Evolutionary conservation across 805 yeast genomes (phyloP), one percentile per base, ranked within the genome.

Genomic region (Myxozyma kluyveri): DNA sequence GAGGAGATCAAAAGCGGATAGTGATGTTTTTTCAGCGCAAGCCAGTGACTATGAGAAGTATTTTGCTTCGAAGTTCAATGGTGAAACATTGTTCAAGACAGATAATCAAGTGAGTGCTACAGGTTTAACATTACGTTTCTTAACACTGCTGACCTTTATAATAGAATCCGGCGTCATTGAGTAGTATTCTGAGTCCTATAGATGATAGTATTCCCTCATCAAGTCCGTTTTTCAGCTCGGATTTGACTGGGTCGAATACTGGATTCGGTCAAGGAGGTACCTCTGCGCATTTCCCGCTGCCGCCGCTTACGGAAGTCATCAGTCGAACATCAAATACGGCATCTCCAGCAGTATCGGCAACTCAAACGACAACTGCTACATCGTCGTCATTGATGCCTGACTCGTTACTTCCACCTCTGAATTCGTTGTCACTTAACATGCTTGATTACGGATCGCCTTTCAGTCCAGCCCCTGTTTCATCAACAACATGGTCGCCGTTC

Each of bases 371-470:
- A 35, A 22, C 19, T 22, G 35, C 12, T 31, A n/a, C 12, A n/a
- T 22, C 27, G n/a, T 17, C 36, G 14, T 26, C 45, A 17, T 9
- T 18, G 10, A 4, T 21, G 19, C 21, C 45, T 9, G 53, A 49
- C 1, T 18, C 48, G 35, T 31, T 49, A 12, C 29, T 49, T 18
- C 44, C 53, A 4, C 41, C 53, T 9, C 35, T 50, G 21, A 18
- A 18, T 17, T 40, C 41, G 14, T 24, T 50, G 7, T 22, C 44
- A 6, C 31, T 47, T 9, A 24, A 27, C n/a, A 5, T 31, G 12
- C 26, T 47, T 18, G 56, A 47, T 24, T 47, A 14, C 39, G 36
- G 37, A 4, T 38, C 56, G 23, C 55, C 50, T 17, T 47, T 52
- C 31, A 33, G 23, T 17, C 45, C 47, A 19, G 37, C 51, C 3